Percentiles rank a stretch among this genome's conserved stretches.
These are phyloP conservation scores for Penstemon davidsonii DNA, from an alignment of 257 asterid genomes.

Conservation along the genomic window DNA sequence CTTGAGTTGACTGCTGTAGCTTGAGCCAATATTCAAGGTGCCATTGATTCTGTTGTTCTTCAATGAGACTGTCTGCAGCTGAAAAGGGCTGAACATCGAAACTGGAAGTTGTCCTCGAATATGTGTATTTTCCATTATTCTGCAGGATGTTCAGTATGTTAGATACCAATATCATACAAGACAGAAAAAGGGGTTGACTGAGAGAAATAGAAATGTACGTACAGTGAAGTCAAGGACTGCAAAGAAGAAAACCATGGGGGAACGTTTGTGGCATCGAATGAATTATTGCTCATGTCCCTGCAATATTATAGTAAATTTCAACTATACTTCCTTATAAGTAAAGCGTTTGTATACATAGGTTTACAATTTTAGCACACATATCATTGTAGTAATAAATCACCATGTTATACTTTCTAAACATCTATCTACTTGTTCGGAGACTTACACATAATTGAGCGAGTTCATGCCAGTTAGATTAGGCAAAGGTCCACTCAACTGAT, in stretches of 20 bases:
- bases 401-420: background rate
- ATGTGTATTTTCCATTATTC: slow-evolving; percentile 64
- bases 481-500: slow-evolving; percentile 61
- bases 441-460: slow-evolving; percentile 70
- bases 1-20: slow-evolving; percentile 42
- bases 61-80: slow-evolving; percentile 77
- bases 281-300: slow-evolving; percentile 91
- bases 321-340: too few relatives aligned
- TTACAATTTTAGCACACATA: background rate
- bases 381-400: background rate
- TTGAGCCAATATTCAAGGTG: slow-evolving; percentile 45
- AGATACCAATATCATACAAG: background rate
- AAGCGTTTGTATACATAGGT: background rate
- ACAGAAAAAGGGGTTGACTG: slow-evolving; percentile 3
- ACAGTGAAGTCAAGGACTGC: slow-evolving; percentile 72
- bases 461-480: slow-evolving; percentile 76
- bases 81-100: slow-evolving; percentile 52
- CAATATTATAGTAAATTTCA: background rate
- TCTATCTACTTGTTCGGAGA: background rate
- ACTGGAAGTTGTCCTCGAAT: slow-evolving; percentile 60
- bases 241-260: slow-evolving; percentile 65
- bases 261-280: slow-evolving; percentile 51
- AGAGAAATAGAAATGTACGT: slow-evolving; percentile 25
- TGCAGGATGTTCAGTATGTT: slow-evolving; percentile 35
- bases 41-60: slow-evolving; percentile 48